A percentile compares a stretch with the other conserved stretches of the same genome.
phyloP scores from a whole-genome alignment of 2,329 filamentous ascomycete species.

The Stagonosporopsis rhizophila region DNA sequence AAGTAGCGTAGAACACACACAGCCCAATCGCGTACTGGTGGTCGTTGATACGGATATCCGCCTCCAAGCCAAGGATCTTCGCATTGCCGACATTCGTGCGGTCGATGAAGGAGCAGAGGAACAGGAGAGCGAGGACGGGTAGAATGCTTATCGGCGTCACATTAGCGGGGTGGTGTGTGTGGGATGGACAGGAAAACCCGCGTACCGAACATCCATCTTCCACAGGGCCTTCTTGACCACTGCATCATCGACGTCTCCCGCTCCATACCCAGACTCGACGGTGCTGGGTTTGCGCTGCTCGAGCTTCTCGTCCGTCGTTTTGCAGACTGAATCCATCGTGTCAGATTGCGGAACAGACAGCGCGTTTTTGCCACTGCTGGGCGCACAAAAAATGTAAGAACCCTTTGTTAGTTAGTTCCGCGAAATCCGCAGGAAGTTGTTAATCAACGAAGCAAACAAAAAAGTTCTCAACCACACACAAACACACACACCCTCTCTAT shows the following conservation, averaged over 20 bases:
- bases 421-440: too few species aligned
- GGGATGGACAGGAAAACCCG: too few species aligned
- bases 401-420: too few species aligned
- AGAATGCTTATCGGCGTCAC: too few species aligned
- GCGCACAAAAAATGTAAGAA: too few species aligned
- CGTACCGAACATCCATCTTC: conserved; percentile 62
- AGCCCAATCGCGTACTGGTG: conserved; percentile 70
- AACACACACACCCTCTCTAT: neutral
- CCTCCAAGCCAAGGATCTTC: conserved; percentile 68
- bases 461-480: neutral
- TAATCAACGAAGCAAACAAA: too few species aligned
- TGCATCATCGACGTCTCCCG: conserved; percentile 12
- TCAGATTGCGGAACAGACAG: too few species aligned
- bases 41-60: conserved; percentile 62
- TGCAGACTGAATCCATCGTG: conserved; percentile 21
- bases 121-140: conserved; percentile 68
- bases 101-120: conserved; percentile 71
- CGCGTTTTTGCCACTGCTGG: too few species aligned
- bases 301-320: conserved; percentile 38
- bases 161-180: too few species aligned
- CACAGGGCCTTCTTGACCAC: conserved; percentile 52
- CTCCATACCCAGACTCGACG: conserved; percentile 25
- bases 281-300: conserved; percentile 25
- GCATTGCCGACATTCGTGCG: conserved; percentile 78
- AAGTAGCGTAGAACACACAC: conserved; percentile 70